These are phyloP conservation scores for Galerina sulciceps DNA, from an alignment of 768 basidiomycete species.

Conservation along the genomic window DNA sequence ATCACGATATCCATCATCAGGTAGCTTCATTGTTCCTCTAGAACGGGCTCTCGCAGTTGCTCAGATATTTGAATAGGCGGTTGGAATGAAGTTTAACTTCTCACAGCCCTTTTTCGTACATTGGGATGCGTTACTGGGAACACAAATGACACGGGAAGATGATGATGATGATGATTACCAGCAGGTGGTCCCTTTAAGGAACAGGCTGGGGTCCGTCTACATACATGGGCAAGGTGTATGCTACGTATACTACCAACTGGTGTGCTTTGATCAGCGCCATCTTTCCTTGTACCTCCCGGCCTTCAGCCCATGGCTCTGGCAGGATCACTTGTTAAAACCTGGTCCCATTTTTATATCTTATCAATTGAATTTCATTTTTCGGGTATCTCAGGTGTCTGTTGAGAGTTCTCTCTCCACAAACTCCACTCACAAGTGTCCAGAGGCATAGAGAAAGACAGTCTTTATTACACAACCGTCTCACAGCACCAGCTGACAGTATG, in stretches of 20 bases:
- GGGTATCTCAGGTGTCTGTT: neutral
- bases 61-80: constrained; percentile 40
- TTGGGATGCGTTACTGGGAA: constrained; percentile 88
- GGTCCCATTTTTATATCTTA: too few relatives aligned
- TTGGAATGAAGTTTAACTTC: constrained; percentile 96
- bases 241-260: too few relatives aligned
- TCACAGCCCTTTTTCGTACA: constrained; percentile 95
- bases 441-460: neutral
- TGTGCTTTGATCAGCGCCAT: too few relatives aligned
- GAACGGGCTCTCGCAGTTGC: neutral
- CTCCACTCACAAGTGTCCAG: too few relatives aligned
- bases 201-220: too few relatives aligned
- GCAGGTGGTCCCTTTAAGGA: too few relatives aligned
- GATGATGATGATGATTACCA: too few relatives aligned
- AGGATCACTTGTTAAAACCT: too few relatives aligned
- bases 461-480: neutral
- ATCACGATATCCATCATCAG: constrained; percentile 98
- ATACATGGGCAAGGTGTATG: too few relatives aligned
- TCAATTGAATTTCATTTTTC: neutral
- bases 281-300: too few relatives aligned
- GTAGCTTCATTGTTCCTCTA: constrained; percentile 38
- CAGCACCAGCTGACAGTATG: neutral
- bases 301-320: too few relatives aligned
- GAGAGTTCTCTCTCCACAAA: neutral
- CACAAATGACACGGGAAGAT: constrained; percentile 77